Evolutionary conservation across 2,329 filamentous ascomycete genomes (phyloP).

Genomic region (Neonectria sp.): DNA sequence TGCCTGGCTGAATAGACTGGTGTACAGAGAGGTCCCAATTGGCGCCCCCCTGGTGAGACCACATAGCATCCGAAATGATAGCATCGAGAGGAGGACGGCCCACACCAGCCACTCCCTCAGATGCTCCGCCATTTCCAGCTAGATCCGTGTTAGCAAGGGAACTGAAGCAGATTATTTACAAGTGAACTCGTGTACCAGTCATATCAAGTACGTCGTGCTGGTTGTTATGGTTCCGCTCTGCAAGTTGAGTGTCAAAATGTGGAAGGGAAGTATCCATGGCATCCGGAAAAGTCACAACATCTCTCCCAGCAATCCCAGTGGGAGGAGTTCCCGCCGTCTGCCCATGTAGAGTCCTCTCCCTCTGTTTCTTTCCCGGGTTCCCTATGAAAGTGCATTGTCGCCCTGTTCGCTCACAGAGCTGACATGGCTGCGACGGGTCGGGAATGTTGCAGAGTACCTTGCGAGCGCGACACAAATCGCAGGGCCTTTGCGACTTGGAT

Average conservation of each 20-base stretch:
- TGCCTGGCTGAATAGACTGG: not conserved
- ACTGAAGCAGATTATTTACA: not conserved
- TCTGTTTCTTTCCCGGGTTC: not conserved
- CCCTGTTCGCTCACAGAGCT: not conserved
- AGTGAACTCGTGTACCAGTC: not conserved
- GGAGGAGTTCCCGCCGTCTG: not conserved
- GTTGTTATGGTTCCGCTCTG: too few relatives aligned
- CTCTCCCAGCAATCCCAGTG: not conserved
- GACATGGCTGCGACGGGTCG: not conserved
- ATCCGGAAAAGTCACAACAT: not conserved
- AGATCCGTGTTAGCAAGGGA: not conserved
- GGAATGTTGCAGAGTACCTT: not conserved
- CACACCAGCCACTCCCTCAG: not conserved
- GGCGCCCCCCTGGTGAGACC: not conserved
- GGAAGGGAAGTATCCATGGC: not conserved
- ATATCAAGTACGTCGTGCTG: not conserved
- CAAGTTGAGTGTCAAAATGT: not conserved
- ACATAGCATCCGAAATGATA: not conserved
- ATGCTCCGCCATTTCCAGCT: not conserved
- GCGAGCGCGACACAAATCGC: not conserved
- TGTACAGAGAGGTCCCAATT: not conserved
- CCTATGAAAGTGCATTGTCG: not conserved
- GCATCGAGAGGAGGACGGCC: not conserved
- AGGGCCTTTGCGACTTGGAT: not conserved
- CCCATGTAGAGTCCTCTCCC: not conserved